Evolutionary conservation across 306 rosid genomes (phyloP), one percentile per base, ranked within the genome.

Genomic region (Vicia villosa): DNA sequence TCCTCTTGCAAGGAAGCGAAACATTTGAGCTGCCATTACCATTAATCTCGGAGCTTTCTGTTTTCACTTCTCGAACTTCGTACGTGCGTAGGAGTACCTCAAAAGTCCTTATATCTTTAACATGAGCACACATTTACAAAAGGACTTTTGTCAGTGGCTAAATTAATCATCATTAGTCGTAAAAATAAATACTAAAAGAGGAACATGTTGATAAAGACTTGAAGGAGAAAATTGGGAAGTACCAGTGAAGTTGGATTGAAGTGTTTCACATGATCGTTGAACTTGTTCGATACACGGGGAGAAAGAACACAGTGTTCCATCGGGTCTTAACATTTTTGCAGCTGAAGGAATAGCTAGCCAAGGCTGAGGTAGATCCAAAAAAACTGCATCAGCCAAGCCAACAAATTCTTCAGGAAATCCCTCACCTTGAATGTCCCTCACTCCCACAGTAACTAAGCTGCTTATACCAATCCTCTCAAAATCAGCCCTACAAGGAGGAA

Each of bases 331-430:
- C 90, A 89, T 83, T 51, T 81, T 89, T 51, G 72, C 87, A 8
- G 85, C 92, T 13, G 95, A 92, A 80, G 96, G 89, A 75, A 89
- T 89, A 34, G 89, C 92, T 26, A 92, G 81, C 95, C 96, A 92
- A 17, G 98, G 96, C 62, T 92, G 96, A 69, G 92, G 98, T 55
- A 92, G 86, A 80, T 92, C 98, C 76, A 92, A 80, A 82, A 89
- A 89, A 54, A 86, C 83, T 5, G 95, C 76, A 63, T 92, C 96
- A n/a, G 83, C 90, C 77, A 68, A 76, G 64, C 89, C 85, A 52
- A 30, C 15, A 52, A 52, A 52, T 21, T 52, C 59, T 21, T 52
- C 59, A 12, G 34, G 59, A 52, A 52, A 52, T 1, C 59, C 59
- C 59, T 52, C 59, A 0, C 59, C 59, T 5, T 52, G 59, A 52